phyloP scores from a whole-genome alignment of 495 filamentous ascomycete genomes.

The Jackrogersella multiformis region DNA sequence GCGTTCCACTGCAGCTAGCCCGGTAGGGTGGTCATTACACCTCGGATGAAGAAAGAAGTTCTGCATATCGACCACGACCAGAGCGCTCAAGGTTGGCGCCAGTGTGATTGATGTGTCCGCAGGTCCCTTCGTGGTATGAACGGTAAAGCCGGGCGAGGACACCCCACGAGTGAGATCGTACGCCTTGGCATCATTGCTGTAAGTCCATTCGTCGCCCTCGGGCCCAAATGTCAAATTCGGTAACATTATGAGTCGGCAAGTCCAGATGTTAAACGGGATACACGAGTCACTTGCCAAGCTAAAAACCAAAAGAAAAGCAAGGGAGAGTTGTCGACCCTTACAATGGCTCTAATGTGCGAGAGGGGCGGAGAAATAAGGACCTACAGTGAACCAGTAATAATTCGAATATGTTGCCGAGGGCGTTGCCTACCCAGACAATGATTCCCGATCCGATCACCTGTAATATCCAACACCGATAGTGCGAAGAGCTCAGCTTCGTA shows the following conservation, averaged over 20 bases:
- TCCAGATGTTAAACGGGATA: background rate
- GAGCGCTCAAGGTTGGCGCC: constrained; percentile 48
- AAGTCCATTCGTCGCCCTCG: constrained; percentile 40
- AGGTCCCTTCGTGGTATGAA: constrained; percentile 34
- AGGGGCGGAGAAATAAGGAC: constrained; percentile 3
- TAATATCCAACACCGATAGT: background rate
- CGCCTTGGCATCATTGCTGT: constrained; percentile 17
- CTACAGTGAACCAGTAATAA: too few species aligned
- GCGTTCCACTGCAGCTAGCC: constrained; percentile 47
- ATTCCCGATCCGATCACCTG: background rate
- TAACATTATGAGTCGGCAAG: constrained; percentile 13
- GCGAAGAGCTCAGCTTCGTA: too few species aligned
- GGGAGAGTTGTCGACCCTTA: constrained; percentile 1
- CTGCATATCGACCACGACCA: constrained; percentile 70
- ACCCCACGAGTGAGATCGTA: constrained; percentile 40
- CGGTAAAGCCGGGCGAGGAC: constrained; percentile 14
- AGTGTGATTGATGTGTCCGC: constrained; percentile 28
- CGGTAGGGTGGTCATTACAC: constrained; percentile 49
- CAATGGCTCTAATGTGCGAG: constrained; percentile 3
- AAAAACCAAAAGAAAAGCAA: background rate
- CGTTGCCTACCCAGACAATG: background rate
- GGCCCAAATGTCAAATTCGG: constrained; percentile 31
- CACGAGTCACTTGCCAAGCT: background rate
- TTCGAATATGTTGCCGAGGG: background rate
- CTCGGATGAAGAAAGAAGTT: constrained; percentile 65